Base-by-base conservation (phyloP, 306 rosid species). In the Medicago arabica region DNA sequence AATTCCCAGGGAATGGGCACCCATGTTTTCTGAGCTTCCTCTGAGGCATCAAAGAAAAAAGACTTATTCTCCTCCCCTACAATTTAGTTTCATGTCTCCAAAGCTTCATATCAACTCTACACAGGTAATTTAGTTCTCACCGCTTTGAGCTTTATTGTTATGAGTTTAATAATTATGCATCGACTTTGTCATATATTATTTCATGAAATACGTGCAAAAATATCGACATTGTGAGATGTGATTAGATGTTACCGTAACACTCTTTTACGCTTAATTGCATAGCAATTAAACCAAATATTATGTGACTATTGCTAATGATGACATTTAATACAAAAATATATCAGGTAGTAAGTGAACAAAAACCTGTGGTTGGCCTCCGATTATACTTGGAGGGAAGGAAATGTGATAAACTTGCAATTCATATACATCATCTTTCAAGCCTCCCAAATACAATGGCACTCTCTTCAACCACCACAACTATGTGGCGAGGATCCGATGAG, bases 1-100 rank as follows among this genome's bases (percentile, higher is more conserved):
- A 90, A 88, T 95, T 87, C 97, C 98, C 8, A 84, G 90, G 82
- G 97, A 95, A 84, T 95, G 98, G 98, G 98, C 93, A 16, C 98
- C 98, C 62, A 90, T 92, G 92, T 95, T 92, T 81, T 86, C 96
- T 39, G 97, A 95, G 84, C 88, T 95, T 28, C 97, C 98, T 66
- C 92, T 95, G 43, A 82, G 97, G 77, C 97, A 90, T 87, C 96
- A 86, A 72, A 67, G 78, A 75, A 95, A 60, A 79, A 86, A 80
- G 80, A 67, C 86, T 13, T 58, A 82, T 58, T 88, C 95, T 76
- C 88, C 93, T 75, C 66, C 91, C 66, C 79, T 92, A 50, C 97
- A 88, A 82, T 90, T 92, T 85, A 85, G 86, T 85, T 88, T 95
- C 84, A 40, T 95, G 89, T 87, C 96, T 72, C 89, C 96, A 15